A percentile compares a stretch with the other conserved stretches of the same genome.
These are phyloP conservation scores for Leonotis leonurus DNA, from an alignment of 257 asterid species.

Conservation along the genomic window DNA sequence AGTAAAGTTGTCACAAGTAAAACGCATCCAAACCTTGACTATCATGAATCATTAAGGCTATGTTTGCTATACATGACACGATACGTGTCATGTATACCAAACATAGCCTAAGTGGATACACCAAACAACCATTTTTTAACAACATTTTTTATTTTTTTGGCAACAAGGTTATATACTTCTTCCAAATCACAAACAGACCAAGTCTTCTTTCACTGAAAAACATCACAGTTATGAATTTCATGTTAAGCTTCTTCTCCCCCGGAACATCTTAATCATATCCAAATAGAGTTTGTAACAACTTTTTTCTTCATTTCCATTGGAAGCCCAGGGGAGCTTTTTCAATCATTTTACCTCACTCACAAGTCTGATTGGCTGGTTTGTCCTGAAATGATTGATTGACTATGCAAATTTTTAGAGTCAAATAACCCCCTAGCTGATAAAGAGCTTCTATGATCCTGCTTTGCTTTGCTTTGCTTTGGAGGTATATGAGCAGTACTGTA, in stretches of 20 bases:
- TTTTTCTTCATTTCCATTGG: background rate
- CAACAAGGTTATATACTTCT: background rate
- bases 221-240: background rate
- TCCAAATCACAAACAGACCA: background rate
- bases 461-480: background rate
- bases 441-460: background rate
- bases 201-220: background rate
- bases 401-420: background rate
- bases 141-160: background rate
- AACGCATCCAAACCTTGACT: background rate
- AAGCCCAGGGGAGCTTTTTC: background rate
- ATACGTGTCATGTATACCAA: too few species aligned
- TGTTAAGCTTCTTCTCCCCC: background rate
- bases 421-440: background rate
- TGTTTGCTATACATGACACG: too few species aligned
- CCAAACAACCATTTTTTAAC: too few species aligned
- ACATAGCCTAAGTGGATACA: too few species aligned
- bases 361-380: conserved; percentile 3
- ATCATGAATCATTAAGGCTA: background rate
- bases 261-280: background rate
- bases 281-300: background rate
- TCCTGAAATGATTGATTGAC: background rate
- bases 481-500: background rate
- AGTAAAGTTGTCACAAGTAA: too few species aligned
- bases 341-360: background rate